Evolutionary conservation across 768 basidiomycete genomes (phyloP), one percentile per base, ranked within the genome.

Genomic region (Punctularia strigosozonata): DNA sequence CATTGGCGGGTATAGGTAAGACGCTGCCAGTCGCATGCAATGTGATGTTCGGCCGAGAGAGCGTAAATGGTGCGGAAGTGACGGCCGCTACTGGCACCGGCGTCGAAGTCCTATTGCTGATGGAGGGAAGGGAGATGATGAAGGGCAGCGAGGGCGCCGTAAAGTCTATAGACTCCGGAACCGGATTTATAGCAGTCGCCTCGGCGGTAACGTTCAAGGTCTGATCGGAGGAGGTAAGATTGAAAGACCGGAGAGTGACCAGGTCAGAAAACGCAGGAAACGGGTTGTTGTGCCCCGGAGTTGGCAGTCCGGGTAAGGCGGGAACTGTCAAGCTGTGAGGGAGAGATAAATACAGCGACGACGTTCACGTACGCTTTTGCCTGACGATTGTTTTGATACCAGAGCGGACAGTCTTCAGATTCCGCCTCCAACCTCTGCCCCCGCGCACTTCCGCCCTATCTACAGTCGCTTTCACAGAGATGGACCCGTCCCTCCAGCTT

Each of bases 1-100:
- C 56, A 3, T 55, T 37, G 2, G 56, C 31, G 2, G 62, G 52
- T 4, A 84, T 54, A 4, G 80, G 70, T 23, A 80, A 64, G 21
- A 83, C 68, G 14, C 44, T 54, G 20, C 85, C 85, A 10, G 60
- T 55, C 25, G 85, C 58, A 24, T 56, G 46, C 18, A 87, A 49
- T 1, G 79, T 73, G 37, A 80, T 67, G 50, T 84, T 86, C 10
- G 80, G 80, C 47, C 76, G 75, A 0, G 73, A 77, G 34, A 83
- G 66, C 1, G 55, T 50, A 51, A 84, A 77, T 2, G 80, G 72
- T 3, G 61, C 53, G 4, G 75, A 73, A 28, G 62, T 50, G 13
- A 77, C 71, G 4, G 69, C 61, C 15, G 76, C 79, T 4, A 85
- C 56, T 12, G 46, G 25, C 8, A 23, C 20, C 5, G 20, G 25